These are phyloP conservation scores for Cladophialophora exuberans DNA, from an alignment of 2,329 filamentous ascomycete species.

Conservation along the genomic window DNA sequence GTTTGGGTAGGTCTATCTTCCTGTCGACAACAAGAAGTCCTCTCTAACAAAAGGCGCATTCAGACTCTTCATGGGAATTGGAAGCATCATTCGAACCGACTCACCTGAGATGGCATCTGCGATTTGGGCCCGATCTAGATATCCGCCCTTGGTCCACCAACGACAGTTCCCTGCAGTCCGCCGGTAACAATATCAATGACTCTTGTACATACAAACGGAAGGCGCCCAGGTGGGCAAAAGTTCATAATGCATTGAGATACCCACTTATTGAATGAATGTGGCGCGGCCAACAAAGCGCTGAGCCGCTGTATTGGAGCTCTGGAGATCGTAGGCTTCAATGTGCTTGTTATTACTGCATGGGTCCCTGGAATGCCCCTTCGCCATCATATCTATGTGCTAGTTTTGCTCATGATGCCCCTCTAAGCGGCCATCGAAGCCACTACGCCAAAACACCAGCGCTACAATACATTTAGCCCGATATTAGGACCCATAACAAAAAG, in stretches of 20 bases:
- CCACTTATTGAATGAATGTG: constrained; percentile 17
- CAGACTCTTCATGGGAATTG: constrained; percentile 96
- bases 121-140: constrained; percentile 74
- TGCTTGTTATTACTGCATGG: background rate
- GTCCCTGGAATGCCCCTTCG: background rate
- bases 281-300: background rate
- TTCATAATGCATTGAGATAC: constrained; percentile 26
- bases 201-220: constrained; percentile 20
- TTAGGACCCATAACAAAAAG: constrained; percentile 75
- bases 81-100: constrained; percentile 93
- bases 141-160: constrained; percentile 72
- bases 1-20: constrained; percentile 70
- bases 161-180: constrained; percentile 32
- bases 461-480: constrained; percentile 43
- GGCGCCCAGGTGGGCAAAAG: constrained; percentile 21
- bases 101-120: constrained; percentile 74
- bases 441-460: background rate
- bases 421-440: background rate
- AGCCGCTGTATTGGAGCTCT: background rate
- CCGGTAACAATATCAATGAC: background rate
- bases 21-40: background rate
- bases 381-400: background rate
- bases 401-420: background rate
- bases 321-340: background rate
- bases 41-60: background rate